Evolutionary conservation across 331 rosid species (phyloP), one percentile per base, ranked within the genome.

Genomic region (Saraca asoca): DNA sequence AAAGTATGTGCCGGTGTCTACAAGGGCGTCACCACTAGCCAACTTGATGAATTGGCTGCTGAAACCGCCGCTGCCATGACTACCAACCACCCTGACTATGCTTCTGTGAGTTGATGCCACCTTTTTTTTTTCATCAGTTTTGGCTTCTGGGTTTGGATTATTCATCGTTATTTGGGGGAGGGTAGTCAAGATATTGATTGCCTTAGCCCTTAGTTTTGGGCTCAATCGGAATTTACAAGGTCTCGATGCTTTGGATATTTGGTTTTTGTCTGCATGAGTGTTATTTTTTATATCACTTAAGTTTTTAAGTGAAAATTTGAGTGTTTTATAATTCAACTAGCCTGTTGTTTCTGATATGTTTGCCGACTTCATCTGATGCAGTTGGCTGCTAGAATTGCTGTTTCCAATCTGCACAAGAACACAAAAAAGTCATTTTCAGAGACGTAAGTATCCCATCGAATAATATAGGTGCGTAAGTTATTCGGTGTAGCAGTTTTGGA

Each of bases 371-470:
- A 68, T 9, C 29, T 50, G 58, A 18, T 39, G 80, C 81, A 93
- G 98, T 73, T 93, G 91, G 97, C 97, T 60, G 98, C 98, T 3
- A 84, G 98, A 76, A 88, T 93, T 55, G 97, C 83, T 4, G 98
- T 93, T 50, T 93, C 98, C 0, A 93, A 93, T 80, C 77, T 93
- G 29, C 98, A 93, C 75, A 93, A 90, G 84, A 93, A 88, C 69
- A 93, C 98, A 0, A 81, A 57, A 66, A 90, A 93, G 67, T 90
- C 78, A 0, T 93, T 93, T 69, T 93, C 98, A 0, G 97, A 93
- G 65, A 87, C 98, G 97, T 93, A 78, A 76, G 97, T 80, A 33
- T 64, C 16, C 1, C 4, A 3, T 1, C 2, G 5, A 42, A 2
- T 11, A 2, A 0, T 51, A 6, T 18, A 10, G 0, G 2, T 16